Percentiles rank a stretch among this genome's conserved stretches.
Evolutionary conservation across 495 filamentous ascomycete species (phyloP).

Genomic region (Aspergillus heteromorphus): DNA sequence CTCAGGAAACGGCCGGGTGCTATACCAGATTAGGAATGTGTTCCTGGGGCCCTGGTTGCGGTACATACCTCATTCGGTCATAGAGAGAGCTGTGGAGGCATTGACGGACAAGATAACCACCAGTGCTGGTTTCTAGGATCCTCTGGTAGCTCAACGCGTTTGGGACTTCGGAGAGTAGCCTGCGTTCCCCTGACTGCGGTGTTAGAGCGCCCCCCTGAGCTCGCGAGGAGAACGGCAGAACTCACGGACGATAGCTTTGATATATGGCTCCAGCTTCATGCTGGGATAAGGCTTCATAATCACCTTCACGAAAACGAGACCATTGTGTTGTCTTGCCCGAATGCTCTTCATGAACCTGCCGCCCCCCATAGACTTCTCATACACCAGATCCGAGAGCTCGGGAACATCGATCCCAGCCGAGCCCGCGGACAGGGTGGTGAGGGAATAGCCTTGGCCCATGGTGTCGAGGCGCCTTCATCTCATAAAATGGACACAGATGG

Average conservation of each 20-base stretch:
- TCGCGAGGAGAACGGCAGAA: conserved; percentile 2
- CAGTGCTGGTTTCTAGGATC: conserved; percentile 80
- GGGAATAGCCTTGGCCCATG: conserved; percentile 97
- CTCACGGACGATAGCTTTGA: conserved; percentile 68
- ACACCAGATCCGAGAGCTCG: conserved; percentile 80
- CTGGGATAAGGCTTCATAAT: conserved; percentile 82
- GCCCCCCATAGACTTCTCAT: conserved; percentile 88
- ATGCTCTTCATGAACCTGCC: conserved; percentile 98
- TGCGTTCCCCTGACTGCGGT: conserved; percentile 63
- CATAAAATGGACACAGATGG: conserved; percentile 13
- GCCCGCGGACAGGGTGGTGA: conserved; percentile 82
- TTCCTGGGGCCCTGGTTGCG: neutral
- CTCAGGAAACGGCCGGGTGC: conserved; percentile 94
- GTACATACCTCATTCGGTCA: conserved; percentile 73
- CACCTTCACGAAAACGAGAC: conserved; percentile 86
- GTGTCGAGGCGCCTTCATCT: conserved; percentile 36
- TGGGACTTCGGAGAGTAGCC: conserved; percentile 71
- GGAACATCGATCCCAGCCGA: conserved; percentile 89
- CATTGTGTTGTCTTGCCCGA: conserved; percentile 80
- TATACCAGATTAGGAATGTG: conserved; percentile 26
- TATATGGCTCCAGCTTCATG: conserved; percentile 72
- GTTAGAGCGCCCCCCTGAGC: conserved; percentile 16
- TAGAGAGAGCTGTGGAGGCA: conserved; percentile 96
- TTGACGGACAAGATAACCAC: conserved; percentile 93
- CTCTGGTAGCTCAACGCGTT: conserved; percentile 90